Conservation (phyloP, 2,329 filamentous ascomycete genomes). For the Talaromyces sp. region DNA sequence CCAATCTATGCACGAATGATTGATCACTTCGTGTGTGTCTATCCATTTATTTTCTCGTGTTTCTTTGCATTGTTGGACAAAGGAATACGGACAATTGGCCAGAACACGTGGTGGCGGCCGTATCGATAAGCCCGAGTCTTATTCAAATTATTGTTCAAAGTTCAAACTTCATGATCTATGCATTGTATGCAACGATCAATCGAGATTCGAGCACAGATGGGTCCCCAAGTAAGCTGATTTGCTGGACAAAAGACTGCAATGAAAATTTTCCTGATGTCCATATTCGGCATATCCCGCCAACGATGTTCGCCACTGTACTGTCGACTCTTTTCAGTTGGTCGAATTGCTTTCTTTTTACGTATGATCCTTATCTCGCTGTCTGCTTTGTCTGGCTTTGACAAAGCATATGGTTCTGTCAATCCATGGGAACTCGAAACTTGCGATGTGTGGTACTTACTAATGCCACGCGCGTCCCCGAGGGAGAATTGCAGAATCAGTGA, state of each 20-base stretch:
- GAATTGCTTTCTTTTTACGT: too few species aligned
- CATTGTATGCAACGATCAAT: too few species aligned
- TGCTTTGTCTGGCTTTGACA: background rate
- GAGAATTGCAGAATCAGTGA: background rate
- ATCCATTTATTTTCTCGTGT: background rate
- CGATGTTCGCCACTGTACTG: conserved; percentile 2
- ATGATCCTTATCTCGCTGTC: too few species aligned
- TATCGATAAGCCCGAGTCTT: background rate
- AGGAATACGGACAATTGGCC: background rate
- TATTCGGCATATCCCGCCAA: conserved; percentile 4
- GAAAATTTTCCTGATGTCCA: background rate
- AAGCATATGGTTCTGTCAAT: background rate
- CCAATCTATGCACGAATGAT: background rate
- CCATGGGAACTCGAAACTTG: too few species aligned
- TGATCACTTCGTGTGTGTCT: background rate
- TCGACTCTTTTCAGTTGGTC: too few species aligned
- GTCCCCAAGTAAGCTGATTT: too few species aligned
- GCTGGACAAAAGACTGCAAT: background rate
- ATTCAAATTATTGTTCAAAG: too few species aligned
- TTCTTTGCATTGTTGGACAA: background rate
- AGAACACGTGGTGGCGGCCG: conserved; percentile 2
- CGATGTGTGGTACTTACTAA: background rate
- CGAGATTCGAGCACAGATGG: too few species aligned
- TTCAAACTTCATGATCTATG: too few species aligned
- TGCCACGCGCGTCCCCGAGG: background rate